A percentile compares a stretch with the other conserved stretches of the same genome.
These are phyloP conservation scores for Plasmodium malariae DNA, from an alignment of 169 alveolate genomes.

Conservation along the genomic window DNA sequence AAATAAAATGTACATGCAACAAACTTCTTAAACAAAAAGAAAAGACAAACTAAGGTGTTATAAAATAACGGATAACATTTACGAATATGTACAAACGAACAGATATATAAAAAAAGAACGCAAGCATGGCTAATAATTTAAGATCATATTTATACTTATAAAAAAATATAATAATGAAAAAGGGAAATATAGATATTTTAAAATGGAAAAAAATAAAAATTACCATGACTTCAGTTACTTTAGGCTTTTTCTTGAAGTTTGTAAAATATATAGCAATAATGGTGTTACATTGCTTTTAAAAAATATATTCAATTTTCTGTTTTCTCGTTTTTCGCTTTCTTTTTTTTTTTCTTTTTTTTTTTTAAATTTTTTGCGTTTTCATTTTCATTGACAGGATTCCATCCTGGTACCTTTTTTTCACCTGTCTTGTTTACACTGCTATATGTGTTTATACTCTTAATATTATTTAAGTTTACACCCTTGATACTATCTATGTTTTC, in stretches of 20 bases:
- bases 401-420: slow-evolving; percentile 60
- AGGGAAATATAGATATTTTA: too few species aligned
- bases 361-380: background rate
- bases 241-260: too few species aligned
- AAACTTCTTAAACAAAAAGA: background rate
- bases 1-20: background rate
- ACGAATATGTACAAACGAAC: background rate
- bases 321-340: slow-evolving; percentile 45
- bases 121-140: too few species aligned
- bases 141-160: too few species aligned
- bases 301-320: slow-evolving; percentile 1
- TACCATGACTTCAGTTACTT: too few species aligned
- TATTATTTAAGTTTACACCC: background rate
- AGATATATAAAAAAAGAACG: background rate
- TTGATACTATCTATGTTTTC: background rate
- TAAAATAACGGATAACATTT: background rate
- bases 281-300: background rate
- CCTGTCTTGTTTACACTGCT: slow-evolving; percentile 6
- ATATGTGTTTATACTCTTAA: background rate
- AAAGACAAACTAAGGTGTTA: background rate
- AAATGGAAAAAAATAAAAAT: too few species aligned
- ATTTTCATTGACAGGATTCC: slow-evolving; percentile 67
- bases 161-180: too few species aligned
- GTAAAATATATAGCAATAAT: background rate
- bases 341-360: slow-evolving; percentile 30